phyloP scores from a whole-genome alignment of 768 basidiomycete genomes.

The Dioszegia hungarica region DNA sequence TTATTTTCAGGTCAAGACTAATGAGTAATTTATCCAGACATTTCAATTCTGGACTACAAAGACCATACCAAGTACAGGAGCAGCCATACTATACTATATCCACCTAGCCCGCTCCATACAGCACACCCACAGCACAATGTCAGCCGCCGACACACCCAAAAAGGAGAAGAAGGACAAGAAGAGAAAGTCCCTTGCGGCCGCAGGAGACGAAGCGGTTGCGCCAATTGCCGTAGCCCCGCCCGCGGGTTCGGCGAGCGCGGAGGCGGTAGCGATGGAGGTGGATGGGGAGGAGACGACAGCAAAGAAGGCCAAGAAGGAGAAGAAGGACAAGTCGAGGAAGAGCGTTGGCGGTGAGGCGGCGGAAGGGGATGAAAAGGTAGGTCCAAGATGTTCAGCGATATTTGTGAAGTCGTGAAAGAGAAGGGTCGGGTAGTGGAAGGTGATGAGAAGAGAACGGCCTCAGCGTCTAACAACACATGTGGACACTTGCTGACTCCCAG shows the following conservation, averaged over 20 bases:
- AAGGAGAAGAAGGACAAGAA: constrained; percentile 47
- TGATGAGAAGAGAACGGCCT: too few species aligned
- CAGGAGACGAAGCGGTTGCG: constrained; percentile 24
- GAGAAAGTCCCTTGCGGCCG: constrained; percentile 45
- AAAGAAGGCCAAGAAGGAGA: constrained; percentile 53
- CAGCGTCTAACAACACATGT: neutral
- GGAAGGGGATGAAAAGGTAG: constrained; percentile 57
- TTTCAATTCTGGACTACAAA: neutral
- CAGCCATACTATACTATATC: too few species aligned
- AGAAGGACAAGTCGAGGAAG: constrained; percentile 47
- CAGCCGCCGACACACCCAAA: constrained; percentile 40
- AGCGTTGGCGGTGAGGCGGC: constrained; percentile 25
- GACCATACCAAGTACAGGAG: too few species aligned
- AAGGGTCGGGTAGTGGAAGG: neutral
- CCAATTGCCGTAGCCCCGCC: constrained; percentile 30
- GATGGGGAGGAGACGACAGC: constrained; percentile 40
- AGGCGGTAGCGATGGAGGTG: constrained; percentile 43
- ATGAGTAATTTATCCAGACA: constrained; percentile 13
- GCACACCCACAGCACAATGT: constrained; percentile 13
- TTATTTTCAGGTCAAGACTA: too few species aligned
- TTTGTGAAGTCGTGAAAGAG: neutral
- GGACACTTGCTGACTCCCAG: neutral
- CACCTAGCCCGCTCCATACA: neutral
- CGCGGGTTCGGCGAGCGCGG: constrained; percentile 40
- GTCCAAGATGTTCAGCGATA: neutral